Evolutionary conservation across 306 rosid genomes (phyloP), one percentile per base, ranked within the genome.

Genomic region (Cicer pinnatifidum): DNA sequence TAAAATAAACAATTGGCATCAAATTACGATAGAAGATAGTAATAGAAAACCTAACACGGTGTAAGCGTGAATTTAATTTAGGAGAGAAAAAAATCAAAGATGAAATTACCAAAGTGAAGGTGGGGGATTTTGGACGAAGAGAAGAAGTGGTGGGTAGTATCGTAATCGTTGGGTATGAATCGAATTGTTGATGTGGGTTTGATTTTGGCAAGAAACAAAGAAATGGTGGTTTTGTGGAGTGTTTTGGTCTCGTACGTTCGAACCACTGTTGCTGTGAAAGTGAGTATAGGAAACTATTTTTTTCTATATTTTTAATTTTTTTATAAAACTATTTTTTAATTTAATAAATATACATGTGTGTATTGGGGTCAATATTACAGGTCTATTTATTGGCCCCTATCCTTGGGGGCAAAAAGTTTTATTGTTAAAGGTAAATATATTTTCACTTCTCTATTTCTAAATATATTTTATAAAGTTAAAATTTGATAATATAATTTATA

Each of bases 51-150:
- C 5, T 4, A 41, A 20, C 48, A n/a, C 43, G 57, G 46, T 37
- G 2, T 0, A 37, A 50, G 50, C 40, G 35, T n/a, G 39, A 50
- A 74, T 20, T 59, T 40, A 7, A 7, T 39, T 4, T 17, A 20
- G 37, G 12, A 23, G 48, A 39, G 45, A 35, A 50, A 59, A 3
- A 71, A 61, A 74, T 74, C 51, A 11, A 12, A 59, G 71, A 74
- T 11, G 59, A 60, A 60, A 80, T 59, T 80, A 80, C 76, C 76
- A 15, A 10, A 40, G 76, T 59, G 76, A 72, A 10, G 63, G 11
- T 28, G 4, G 15, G 13, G 59, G 57, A 61, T 77, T 47, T 37
- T 0, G 12, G 68, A 44, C 6, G 35, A 43, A 48, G 52, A n/a
- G 23, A 54, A 54, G 33, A 51, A 75, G 78, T 20, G 35, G 35